Conservation (phyloP, 495 filamentous ascomycete species). For the Penicillium soppii region DNA sequence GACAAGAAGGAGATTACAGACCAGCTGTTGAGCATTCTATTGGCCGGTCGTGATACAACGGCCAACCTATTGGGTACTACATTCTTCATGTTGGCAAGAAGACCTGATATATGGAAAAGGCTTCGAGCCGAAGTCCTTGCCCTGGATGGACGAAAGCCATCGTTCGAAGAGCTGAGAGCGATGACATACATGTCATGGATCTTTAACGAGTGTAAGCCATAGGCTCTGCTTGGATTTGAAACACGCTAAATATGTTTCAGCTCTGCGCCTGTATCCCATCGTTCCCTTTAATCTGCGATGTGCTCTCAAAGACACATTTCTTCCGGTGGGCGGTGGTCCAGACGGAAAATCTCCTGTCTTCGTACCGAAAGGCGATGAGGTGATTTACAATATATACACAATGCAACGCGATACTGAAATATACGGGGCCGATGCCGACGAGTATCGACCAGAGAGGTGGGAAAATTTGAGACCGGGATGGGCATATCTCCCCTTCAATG, state of each 20-base stretch:
- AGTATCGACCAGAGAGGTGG: slow-evolving; percentile 59
- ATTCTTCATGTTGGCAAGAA: slow-evolving; percentile 52
- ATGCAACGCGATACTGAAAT: slow-evolving; percentile 56
- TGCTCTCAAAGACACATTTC: slow-evolving; percentile 44
- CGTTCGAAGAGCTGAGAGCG: slow-evolving; percentile 45
- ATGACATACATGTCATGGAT: slow-evolving; percentile 52
- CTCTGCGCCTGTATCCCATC: slow-evolving; percentile 50
- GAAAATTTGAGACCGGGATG: slow-evolving; percentile 46
- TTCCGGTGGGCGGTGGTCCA: slow-evolving; percentile 46
- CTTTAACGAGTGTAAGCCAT: slow-evolving; percentile 44
- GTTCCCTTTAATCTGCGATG: slow-evolving; percentile 51
- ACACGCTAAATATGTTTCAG: slow-evolving; percentile 34
- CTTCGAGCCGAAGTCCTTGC: slow-evolving; percentile 37
- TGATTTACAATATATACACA: slow-evolving; percentile 43
- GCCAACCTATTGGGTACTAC: slow-evolving; percentile 51
- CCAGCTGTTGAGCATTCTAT: slow-evolving; percentile 41
- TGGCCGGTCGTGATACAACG: slow-evolving; percentile 62
- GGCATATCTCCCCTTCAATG: slow-evolving; percentile 60
- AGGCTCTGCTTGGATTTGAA: not conserved
- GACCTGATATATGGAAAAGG: slow-evolving; percentile 40
- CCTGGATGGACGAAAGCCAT: slow-evolving; percentile 19
- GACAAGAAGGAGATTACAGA: slow-evolving; percentile 12
- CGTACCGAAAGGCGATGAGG: slow-evolving; percentile 36
- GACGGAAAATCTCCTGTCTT: slow-evolving; percentile 37
- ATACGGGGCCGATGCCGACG: slow-evolving; percentile 48